These are phyloP conservation scores for Ambrosiella xylebori DNA, from an alignment of 2,329 filamentous ascomycete species.

Conservation along the genomic window DNA sequence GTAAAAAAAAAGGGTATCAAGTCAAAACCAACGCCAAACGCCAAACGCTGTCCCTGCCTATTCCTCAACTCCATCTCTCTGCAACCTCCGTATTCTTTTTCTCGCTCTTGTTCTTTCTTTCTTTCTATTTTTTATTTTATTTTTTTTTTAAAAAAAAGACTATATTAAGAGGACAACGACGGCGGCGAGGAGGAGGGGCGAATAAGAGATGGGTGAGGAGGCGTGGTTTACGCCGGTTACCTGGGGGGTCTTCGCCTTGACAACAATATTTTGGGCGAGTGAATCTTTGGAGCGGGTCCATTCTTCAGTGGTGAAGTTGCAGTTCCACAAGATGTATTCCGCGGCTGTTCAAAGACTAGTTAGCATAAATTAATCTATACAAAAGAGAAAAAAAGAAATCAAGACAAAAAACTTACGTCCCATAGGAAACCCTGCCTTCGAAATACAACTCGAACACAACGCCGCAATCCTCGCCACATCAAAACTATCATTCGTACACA, in stretches of 20 bases:
- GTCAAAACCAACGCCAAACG: neutral
- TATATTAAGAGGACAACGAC: neutral
- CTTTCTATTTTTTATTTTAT: too few relatives aligned
- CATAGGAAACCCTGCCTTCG: conserved; percentile 18
- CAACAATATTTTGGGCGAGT: conserved; percentile 20
- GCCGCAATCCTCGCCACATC: conserved; percentile 23
- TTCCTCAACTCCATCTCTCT: too few relatives aligned
- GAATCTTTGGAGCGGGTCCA: conserved; percentile 20
- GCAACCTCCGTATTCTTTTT: too few relatives aligned
- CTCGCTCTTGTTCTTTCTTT: too few relatives aligned
- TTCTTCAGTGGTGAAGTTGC: conserved; percentile 19
- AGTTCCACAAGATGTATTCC: conserved; percentile 21
- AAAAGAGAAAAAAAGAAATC: neutral
- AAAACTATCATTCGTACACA: conserved; percentile 25
- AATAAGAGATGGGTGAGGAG: neutral
- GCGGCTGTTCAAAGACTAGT: conserved; percentile 18
- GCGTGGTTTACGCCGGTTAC: conserved; percentile 14
- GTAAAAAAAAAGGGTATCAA: neutral
- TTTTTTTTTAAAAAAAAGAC: neutral
- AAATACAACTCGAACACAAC: conserved; percentile 24
- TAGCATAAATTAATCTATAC: neutral
- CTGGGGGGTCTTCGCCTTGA: conserved; percentile 20
- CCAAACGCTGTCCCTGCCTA: neutral
- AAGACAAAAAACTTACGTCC: conserved; percentile 18
- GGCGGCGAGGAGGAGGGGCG: neutral